A percentile compares a stretch with the other conserved stretches of the same genome.
Conservation (phyloP, 1,139 yeast species). For the Blastobotrys ciferrii region DNA sequence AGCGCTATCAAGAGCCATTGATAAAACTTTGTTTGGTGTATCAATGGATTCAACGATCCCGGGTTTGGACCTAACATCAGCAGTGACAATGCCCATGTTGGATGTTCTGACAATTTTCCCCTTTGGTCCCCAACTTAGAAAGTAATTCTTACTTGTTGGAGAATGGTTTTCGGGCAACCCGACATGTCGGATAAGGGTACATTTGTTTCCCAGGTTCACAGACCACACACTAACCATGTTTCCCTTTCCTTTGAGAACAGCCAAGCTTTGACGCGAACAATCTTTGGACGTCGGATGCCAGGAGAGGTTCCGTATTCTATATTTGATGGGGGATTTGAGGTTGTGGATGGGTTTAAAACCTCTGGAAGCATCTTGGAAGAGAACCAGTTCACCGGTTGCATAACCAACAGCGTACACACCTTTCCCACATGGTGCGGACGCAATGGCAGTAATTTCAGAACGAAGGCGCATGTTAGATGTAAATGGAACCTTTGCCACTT, state of each 20-base stretch:
- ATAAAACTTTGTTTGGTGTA: not conserved
- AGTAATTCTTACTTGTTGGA: not conserved
- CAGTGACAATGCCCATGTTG: slow-evolving; percentile 10
- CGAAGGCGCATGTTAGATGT: slow-evolving; percentile 1
- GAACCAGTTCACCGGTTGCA: slow-evolving; percentile 14
- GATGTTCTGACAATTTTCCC: slow-evolving; percentile 13
- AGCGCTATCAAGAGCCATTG: not conserved
- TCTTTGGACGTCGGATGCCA: slow-evolving; percentile 11
- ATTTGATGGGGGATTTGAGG: slow-evolving; percentile 2
- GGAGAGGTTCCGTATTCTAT: slow-evolving; percentile 2
- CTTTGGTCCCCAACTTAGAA: slow-evolving; percentile 11
- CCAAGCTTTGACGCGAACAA: slow-evolving; percentile 10
- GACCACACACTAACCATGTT: slow-evolving; percentile 12
- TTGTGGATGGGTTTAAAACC: slow-evolving; percentile 9
- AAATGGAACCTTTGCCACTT: slow-evolving; percentile 9
- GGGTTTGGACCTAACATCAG: slow-evolving; percentile 11
- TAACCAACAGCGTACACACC: slow-evolving; percentile 16
- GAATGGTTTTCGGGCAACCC: slow-evolving; percentile 9
- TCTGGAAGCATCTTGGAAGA: slow-evolving; percentile 10
- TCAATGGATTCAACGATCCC: not conserved
- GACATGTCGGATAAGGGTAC: slow-evolving; percentile 11
- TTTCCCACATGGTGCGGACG: slow-evolving; percentile 13
- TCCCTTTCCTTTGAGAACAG: slow-evolving; percentile 5
- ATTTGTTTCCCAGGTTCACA: slow-evolving; percentile 12
- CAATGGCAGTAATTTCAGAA: slow-evolving; percentile 2